phyloP scores from a whole-genome alignment of 169 alveolate genomes.

The Eimeria falciformis region DNA sequence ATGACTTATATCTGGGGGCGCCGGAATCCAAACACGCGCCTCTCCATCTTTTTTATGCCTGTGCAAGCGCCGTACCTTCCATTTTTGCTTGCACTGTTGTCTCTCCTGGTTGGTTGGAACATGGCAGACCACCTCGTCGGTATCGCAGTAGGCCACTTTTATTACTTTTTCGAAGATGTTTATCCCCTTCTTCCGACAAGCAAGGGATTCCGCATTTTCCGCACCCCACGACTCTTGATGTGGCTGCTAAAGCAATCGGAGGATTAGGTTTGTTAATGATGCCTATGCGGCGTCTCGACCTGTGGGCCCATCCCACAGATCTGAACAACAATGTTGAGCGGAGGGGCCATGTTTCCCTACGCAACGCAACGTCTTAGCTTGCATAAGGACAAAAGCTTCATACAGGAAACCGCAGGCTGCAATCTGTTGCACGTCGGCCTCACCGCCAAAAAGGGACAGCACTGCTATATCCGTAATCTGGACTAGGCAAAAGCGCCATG shows the following conservation, averaged over 20 bases:
- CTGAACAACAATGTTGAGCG: no score
- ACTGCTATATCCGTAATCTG: no score
- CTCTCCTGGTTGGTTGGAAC: conserved; percentile 89
- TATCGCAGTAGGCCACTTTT: conserved; percentile 92
- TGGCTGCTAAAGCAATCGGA: conserved; percentile 70
- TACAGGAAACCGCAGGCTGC: no score
- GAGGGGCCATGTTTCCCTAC: no score
- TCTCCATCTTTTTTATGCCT: conserved; percentile 89
- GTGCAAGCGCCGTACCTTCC: conserved; percentile 94
- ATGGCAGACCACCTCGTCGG: conserved; percentile 92
- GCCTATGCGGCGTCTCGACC: no score
- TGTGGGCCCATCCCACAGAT: no score
- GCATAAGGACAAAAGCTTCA: no score
- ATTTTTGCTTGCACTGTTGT: conserved; percentile 89
- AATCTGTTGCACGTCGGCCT: no score
- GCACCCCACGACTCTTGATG: conserved; percentile 88
- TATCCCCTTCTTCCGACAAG: conserved; percentile 94
- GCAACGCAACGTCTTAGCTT: no score
- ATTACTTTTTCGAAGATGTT: conserved; percentile 93
- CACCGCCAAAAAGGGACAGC: no score
- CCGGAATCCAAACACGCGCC: conserved; percentile 90
- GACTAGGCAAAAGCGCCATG: no score
- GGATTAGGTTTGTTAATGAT: conserved; percentile 10
- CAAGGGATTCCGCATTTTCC: conserved; percentile 89
- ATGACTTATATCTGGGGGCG: conserved; percentile 95